Evolutionary conservation across 2,329 filamentous ascomycete species (phyloP).

Genomic region (Penicillium glabrum): DNA sequence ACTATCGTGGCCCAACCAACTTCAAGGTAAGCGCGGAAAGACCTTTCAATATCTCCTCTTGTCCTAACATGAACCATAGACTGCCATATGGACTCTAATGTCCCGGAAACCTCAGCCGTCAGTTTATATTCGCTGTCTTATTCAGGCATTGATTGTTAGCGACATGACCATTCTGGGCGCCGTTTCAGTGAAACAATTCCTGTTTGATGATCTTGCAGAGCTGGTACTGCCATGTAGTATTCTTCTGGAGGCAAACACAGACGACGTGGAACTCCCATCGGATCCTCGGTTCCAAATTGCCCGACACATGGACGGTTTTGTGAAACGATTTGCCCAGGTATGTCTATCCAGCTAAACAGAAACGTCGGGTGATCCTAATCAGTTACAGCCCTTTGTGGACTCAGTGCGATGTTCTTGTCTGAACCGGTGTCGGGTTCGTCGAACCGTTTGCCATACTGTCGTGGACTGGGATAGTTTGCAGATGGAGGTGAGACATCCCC

Average conservation of each 20-base stretch:
- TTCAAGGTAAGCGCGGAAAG: constrained; percentile 57
- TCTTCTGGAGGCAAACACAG: constrained; percentile 71
- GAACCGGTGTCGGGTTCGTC: constrained; percentile 84
- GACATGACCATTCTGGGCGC: constrained; percentile 68
- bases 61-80: constrained; percentile 46
- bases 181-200: constrained; percentile 69
- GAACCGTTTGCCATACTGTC: constrained; percentile 82
- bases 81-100: constrained; percentile 72
- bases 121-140: constrained; percentile 76
- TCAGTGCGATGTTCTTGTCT: constrained; percentile 82
- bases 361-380: constrained; percentile 12
- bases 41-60: not conserved
- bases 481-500: constrained; percentile 57
- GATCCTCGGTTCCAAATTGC: constrained; percentile 74
- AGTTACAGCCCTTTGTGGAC: constrained; percentile 71
- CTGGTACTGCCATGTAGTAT: constrained; percentile 70
- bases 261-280: constrained; percentile 70
- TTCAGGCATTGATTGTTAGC: constrained; percentile 74
- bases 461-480: constrained; percentile 83
- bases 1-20: constrained; percentile 67
- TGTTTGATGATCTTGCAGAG: constrained; percentile 79
- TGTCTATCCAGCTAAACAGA: not conserved
- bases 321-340: constrained; percentile 53
- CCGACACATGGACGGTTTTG: constrained; percentile 69
- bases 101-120: constrained; percentile 78